phyloP scores from a whole-genome alignment of 352 stramenopile species.

The Phytophthora quininea region DNA sequence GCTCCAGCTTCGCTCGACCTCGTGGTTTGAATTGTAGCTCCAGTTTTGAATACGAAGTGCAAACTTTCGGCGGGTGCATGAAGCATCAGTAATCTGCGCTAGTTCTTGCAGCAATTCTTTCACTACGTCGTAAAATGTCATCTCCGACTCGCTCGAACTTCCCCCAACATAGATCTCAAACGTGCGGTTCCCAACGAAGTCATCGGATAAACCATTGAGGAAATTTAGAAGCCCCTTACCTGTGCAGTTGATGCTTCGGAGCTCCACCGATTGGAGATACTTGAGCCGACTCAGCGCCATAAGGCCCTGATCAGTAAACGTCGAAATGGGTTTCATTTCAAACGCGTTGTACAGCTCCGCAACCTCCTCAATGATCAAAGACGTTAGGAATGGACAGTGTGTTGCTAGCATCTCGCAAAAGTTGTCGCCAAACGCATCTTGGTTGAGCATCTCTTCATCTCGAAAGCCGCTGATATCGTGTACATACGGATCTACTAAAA shows the following conservation, averaged over 20 bases:
- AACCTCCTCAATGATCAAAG: background rate
- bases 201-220: slow-evolving; percentile 30
- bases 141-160: slow-evolving; percentile 6
- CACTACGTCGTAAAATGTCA: slow-evolving; percentile 36
- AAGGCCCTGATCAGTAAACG: background rate
- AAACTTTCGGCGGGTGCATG: slow-evolving; percentile 14
- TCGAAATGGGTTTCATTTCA: background rate
- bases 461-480: background rate
- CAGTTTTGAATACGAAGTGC: slow-evolving; percentile 21
- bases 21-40: slow-evolving; percentile 16
- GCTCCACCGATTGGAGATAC: slow-evolving; percentile 34
- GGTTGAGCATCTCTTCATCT: slow-evolving; percentile 13
- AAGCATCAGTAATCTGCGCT: background rate
- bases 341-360: background rate
- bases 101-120: slow-evolving; percentile 14
- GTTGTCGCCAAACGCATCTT: slow-evolving; percentile 7
- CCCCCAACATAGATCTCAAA: slow-evolving; percentile 41
- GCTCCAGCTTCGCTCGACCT: slow-evolving; percentile 14
- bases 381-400: background rate
- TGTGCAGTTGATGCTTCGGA: slow-evolving; percentile 39
- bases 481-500: too few species aligned
- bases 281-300: slow-evolving; percentile 36
- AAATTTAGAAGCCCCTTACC: slow-evolving; percentile 37
- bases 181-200: slow-evolving; percentile 32
- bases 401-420: background rate